phyloP scores from a whole-genome alignment of 768 basidiomycete species.

The Kwoniella dendrophila region DNA sequence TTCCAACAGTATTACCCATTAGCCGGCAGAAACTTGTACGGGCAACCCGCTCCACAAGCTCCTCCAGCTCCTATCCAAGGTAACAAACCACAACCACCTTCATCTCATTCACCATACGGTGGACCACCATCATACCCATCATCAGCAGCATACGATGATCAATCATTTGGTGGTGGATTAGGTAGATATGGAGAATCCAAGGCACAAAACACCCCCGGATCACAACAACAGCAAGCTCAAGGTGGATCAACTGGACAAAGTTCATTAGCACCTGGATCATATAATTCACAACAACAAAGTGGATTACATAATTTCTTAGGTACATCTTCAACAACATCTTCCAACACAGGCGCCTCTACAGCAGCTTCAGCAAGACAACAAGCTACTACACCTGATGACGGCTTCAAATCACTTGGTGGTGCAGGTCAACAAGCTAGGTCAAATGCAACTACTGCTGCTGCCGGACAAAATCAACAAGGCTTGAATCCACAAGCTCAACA shows the following conservation, averaged over 20 bases:
- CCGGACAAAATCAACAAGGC: conserved; percentile 13
- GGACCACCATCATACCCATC: conserved; percentile 42
- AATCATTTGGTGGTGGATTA: conserved; percentile 30
- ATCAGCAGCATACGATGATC: conserved; percentile 41
- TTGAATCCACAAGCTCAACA: conserved; percentile 23
- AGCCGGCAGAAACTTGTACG: conserved; percentile 49
- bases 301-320: conserved; percentile 48
- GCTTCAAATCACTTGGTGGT: conserved; percentile 29
- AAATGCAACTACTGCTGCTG: conserved; percentile 1
- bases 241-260: conserved; percentile 11
- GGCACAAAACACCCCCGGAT: conserved; percentile 13
- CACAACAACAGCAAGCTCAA: too few species aligned
- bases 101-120: conserved; percentile 52
- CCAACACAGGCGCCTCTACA: conserved; percentile 1
- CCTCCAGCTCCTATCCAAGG: conserved; percentile 37
- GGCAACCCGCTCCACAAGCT: conserved; percentile 42
- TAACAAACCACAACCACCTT: conserved; percentile 37
- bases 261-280: conserved; percentile 19
- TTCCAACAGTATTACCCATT: conserved; percentile 55
- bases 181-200: conserved; percentile 47
- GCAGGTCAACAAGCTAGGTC: conserved; percentile 7
- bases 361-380: conserved; percentile 25
- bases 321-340: conserved; percentile 11
- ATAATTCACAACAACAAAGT: conserved; percentile 21
- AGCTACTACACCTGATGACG: conserved; percentile 41